These are phyloP conservation scores for Porodaedalea pini DNA, from an alignment of 1,284 basidiomycete species.

Conservation along the genomic window DNA sequence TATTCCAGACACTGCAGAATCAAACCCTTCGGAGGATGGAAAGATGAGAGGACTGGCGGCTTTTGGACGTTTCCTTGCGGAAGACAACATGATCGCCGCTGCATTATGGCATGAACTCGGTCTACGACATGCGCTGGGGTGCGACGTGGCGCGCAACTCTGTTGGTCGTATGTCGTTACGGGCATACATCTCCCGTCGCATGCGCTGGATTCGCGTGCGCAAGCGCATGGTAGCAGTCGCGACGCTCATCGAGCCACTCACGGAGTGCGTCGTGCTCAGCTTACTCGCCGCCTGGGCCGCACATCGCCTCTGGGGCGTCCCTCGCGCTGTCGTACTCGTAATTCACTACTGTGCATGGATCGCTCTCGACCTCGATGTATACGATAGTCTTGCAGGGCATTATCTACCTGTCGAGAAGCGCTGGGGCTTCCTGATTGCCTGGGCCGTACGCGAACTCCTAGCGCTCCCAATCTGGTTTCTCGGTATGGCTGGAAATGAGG, in stretches of 20 bases:
- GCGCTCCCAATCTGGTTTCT: slow-evolving; percentile 83
- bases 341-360: slow-evolving; percentile 60
- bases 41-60: slow-evolving; percentile 59
- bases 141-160: slow-evolving; percentile 85
- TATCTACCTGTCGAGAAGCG: slow-evolving; percentile 47
- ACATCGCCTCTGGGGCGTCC: slow-evolving; percentile 48
- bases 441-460: slow-evolving; percentile 72
- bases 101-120: slow-evolving; percentile 90
- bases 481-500: slow-evolving; percentile 75
- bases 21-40: slow-evolving; percentile 31
- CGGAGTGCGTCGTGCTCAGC: slow-evolving; percentile 76
- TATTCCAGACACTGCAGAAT: slow-evolving; percentile 38
- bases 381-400: slow-evolving; percentile 68
- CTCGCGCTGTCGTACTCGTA: slow-evolving; percentile 51
- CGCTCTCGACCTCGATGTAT: slow-evolving; percentile 69
- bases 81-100: slow-evolving; percentile 93
- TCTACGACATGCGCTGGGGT: slow-evolving; percentile 80
- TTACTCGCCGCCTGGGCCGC: slow-evolving; percentile 58
- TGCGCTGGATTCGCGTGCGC: slow-evolving; percentile 92
- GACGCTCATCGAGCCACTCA: slow-evolving; percentile 85
- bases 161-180: slow-evolving; percentile 79
- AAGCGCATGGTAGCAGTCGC: slow-evolving; percentile 87
- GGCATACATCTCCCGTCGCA: slow-evolving; percentile 81
- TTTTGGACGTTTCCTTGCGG: slow-evolving; percentile 85
- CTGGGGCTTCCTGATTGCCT: slow-evolving; percentile 69